phyloP scores from a whole-genome alignment of 192 early-diverging fungal species.

The Umbelopsis ramanniana region DNA sequence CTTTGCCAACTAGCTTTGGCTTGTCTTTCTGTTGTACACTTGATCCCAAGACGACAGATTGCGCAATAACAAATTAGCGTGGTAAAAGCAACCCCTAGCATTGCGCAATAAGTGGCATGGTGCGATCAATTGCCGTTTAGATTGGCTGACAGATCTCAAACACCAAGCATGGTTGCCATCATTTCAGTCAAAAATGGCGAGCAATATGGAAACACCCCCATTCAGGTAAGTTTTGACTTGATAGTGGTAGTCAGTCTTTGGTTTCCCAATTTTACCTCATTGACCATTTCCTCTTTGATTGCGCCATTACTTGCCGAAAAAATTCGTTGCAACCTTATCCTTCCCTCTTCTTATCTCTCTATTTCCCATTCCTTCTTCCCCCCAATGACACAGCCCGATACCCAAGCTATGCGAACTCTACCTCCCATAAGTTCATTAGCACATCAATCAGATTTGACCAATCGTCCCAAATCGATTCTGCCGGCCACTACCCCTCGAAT shows the following conservation, averaged over 20 bases:
- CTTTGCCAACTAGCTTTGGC: neutral
- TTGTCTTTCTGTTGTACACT: no score
- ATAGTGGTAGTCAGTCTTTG: no score
- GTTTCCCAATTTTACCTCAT: neutral
- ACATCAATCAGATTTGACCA: neutral
- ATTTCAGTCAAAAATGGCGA: conserved; percentile 16
- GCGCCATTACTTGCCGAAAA: neutral
- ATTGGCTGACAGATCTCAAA: neutral
- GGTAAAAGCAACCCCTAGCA: conserved; percentile 3
- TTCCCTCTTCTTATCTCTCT: neutral
- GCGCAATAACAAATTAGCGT: conserved; percentile 22
- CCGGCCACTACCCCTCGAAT: neutral
- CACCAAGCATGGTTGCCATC: neutral
- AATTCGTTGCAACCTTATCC: neutral
- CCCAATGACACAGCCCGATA: neutral
- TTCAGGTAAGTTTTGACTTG: neutral
- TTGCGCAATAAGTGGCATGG: conserved; percentile 7
- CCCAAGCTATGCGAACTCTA: conserved; percentile 6
- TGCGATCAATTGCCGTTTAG: neutral
- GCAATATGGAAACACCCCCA: neutral
- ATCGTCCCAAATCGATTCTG: neutral
- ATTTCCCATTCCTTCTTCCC: neutral
- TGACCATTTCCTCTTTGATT: conserved; percentile 1
- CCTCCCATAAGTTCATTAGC: conserved; percentile 6
- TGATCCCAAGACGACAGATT: conserved; percentile 8